These are phyloP conservation scores for Nicotiana sylvestris DNA, from an alignment of 257 asterid species.

Conservation along the genomic window DNA sequence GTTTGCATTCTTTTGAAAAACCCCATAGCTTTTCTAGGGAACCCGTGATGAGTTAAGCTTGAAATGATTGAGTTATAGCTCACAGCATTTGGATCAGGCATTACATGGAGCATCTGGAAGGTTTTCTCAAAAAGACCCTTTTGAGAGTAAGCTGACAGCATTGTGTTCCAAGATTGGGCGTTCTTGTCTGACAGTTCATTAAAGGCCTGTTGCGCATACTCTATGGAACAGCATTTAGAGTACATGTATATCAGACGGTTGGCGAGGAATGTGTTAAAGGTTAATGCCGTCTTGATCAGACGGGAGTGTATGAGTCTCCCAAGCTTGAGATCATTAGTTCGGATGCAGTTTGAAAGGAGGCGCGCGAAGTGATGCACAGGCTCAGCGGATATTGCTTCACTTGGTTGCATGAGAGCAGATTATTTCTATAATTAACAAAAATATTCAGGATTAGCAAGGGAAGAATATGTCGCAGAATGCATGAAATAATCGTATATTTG, in stretches of 20 bases:
- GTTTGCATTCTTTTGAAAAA: conserved; percentile 29
- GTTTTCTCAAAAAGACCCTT: conserved; percentile 35
- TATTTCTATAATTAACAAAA: not conserved
- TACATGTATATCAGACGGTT: conserved; percentile 52
- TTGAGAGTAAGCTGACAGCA: conserved; percentile 31
- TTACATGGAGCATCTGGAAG: conserved; percentile 42
- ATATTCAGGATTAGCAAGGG: not conserved
- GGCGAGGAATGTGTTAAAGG: conserved; percentile 39
- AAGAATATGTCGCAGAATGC: not conserved
- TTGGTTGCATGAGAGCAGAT: conserved; percentile 16
- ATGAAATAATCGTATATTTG: not conserved
- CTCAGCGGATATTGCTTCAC: conserved; percentile 10
- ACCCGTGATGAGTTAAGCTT: conserved; percentile 36
- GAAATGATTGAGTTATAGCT: conserved; percentile 56
- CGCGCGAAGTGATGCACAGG: conserved; percentile 1
- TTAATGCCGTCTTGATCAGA: conserved; percentile 45
- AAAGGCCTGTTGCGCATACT: conserved; percentile 34
- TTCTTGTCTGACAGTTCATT: conserved; percentile 40
- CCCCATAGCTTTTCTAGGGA: conserved; percentile 28
- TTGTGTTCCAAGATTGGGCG: conserved; percentile 55
- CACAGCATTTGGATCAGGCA: conserved; percentile 62
- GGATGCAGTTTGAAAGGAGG: conserved; percentile 47
- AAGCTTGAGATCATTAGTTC: conserved; percentile 44
- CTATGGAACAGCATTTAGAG: conserved; percentile 48
- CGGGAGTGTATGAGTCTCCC: conserved; percentile 50